Evolutionary conservation across 257 asterid genomes (phyloP), one percentile per base, ranked within the genome.

Genomic region (Misopates orontium): DNA sequence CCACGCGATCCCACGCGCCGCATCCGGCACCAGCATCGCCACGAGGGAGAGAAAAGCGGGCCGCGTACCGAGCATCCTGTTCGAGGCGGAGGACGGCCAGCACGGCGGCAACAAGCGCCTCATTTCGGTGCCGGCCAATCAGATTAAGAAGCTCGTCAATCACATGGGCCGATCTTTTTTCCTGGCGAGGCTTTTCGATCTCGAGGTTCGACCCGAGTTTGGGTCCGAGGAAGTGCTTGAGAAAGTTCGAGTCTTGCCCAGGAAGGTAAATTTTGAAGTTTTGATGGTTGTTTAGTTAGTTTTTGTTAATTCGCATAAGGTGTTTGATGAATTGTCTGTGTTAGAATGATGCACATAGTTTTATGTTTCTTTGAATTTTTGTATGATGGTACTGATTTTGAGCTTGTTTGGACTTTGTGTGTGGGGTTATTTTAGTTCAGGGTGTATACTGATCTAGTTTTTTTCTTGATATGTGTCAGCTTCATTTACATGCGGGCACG

Each of bases 71-170:
- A 86, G 96, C 75, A 88, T 94, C 59, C 90, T 94, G 13, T 90
- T 90, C 73, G 96, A 94, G 83, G 93, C 91, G 52, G 96, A 90
- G 24, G 96, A 94, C 55, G 99, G 98, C 17, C 93, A 94, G 76
- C 85, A 83, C 66, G 99, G 99, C 23, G 98, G 98, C 65, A 94
- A 86, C 72, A 91, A 95, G 81, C 85, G 96, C 62, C 95, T 95
- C 59, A 78, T 95, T 62, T 86, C 98, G 3, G 96, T 95, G 6
- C 86, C 84, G 60, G 62, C 71, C 12, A 95, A 95, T 62, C 98
- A 91, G 95, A 84, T 95, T 21, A 91, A 87, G 85, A 95, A 95
- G 80, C 98, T 94, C 22, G 96, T 94, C 19, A 84, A 50, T 69
- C 89, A 85, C 57, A 16, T 88, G 64, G 97, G 99, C 0, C 80